phyloP scores from a whole-genome alignment of 1,284 basidiomycete genomes.

The Naganishia sp. region DNA sequence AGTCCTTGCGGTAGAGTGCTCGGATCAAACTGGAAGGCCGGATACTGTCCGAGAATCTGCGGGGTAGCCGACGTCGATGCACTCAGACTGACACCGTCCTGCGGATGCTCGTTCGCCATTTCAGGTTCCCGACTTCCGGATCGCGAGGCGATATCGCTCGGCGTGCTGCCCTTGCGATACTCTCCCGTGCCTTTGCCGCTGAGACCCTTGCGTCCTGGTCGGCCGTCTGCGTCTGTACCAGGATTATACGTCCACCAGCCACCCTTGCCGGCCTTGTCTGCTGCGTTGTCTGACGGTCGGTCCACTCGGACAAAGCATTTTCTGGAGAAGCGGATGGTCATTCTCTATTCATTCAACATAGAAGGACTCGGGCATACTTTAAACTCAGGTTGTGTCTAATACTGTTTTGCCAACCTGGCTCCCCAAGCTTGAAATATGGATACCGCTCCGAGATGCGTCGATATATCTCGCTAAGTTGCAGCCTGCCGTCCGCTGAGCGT shows the following conservation, averaged over 20 bases:
- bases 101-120: constrained; percentile 6
- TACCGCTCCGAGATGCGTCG: constrained; percentile 49
- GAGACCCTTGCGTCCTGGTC: constrained; percentile 48
- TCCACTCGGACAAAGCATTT: constrained; percentile 55
- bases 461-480: constrained; percentile 54
- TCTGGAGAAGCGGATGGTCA: constrained; percentile 35
- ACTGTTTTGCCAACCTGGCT: constrained; percentile 53
- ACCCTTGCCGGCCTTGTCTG: constrained; percentile 51
- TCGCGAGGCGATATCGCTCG: constrained; percentile 32
- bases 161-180: constrained; percentile 34
- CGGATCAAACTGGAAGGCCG: constrained; percentile 15
- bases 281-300: constrained; percentile 46
- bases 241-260: constrained; percentile 55
- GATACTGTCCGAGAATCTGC: constrained; percentile 4
- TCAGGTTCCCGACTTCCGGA: constrained; percentile 25
- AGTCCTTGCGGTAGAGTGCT: constrained; percentile 13
- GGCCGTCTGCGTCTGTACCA: constrained; percentile 51
- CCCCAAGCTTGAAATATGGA: constrained; percentile 54
- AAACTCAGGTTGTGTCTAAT: constrained; percentile 53
- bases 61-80: constrained; percentile 6
- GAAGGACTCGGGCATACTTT: constrained; percentile 43
- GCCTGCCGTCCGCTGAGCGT: constrained; percentile 44
- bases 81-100: constrained; percentile 1
- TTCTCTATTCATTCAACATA: background rate
- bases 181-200: constrained; percentile 34